A percentile compares a stretch with the other conserved stretches of the same genome.
These are phyloP conservation scores for Pelagomonas calceolata DNA, from an alignment of 108 stramenopile species.

Conservation along the genomic window DNA sequence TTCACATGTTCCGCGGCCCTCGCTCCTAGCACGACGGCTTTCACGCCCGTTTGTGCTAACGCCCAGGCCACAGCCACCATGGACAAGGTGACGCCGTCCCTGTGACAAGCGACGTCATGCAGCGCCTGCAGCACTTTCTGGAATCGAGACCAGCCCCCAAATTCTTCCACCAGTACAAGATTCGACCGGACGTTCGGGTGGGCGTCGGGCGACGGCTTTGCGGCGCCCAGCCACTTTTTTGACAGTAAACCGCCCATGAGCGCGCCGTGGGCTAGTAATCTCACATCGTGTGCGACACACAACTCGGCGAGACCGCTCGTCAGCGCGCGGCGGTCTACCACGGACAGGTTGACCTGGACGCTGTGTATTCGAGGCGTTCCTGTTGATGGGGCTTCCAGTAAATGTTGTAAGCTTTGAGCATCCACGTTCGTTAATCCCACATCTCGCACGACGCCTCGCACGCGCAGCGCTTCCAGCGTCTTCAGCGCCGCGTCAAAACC, in stretches of 20 bases:
- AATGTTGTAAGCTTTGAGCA: background rate
- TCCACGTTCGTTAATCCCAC: background rate
- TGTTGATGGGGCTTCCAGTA: background rate
- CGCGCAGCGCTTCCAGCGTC: background rate
- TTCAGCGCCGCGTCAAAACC: background rate
- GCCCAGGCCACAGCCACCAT: background rate
- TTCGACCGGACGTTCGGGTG: background rate
- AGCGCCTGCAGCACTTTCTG: background rate
- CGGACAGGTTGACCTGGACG: background rate
- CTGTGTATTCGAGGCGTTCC: background rate
- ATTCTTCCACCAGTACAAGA: background rate
- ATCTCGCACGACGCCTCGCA: background rate
- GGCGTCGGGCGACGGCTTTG: background rate
- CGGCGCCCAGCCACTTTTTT: background rate
- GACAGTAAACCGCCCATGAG: background rate
- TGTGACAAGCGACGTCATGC: background rate
- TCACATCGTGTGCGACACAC: background rate
- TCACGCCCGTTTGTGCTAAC: background rate
- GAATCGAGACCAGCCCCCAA: background rate
- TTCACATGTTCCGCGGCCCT: background rate
- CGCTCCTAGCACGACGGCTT: background rate
- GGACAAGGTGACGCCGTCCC: background rate
- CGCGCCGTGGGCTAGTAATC: background rate
- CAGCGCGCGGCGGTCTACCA: background rate
- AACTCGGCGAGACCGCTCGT: background rate